These are phyloP conservation scores for Spathaspora passalidarum DNA, from an alignment of 805 yeast genomes.

Conservation along the genomic window DNA sequence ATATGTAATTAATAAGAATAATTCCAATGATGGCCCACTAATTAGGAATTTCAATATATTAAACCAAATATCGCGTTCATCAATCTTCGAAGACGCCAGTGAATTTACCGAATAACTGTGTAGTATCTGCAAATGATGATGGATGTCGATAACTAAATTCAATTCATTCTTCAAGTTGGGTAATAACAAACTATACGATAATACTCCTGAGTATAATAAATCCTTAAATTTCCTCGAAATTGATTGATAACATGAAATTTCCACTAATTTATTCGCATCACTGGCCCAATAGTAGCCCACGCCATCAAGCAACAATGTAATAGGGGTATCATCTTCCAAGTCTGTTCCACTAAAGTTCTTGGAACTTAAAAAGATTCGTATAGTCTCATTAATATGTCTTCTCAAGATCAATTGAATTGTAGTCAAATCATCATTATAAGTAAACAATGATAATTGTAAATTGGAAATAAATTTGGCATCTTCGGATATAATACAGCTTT, in stretches of 20 bases:
- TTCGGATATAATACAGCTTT: slow-evolving; percentile 40
- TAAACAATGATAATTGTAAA: slow-evolving; percentile 40
- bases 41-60: slow-evolving; percentile 40
- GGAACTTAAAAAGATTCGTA: slow-evolving; percentile 35
- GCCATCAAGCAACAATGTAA: slow-evolving; percentile 35
- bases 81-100: slow-evolving; percentile 19
- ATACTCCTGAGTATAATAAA: slow-evolving; percentile 27
- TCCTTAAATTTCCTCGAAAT: slow-evolving; percentile 34
- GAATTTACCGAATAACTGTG: slow-evolving; percentile 16
- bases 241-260: slow-evolving; percentile 40
- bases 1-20: slow-evolving; percentile 37
- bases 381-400: slow-evolving; percentile 43
- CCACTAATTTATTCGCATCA: slow-evolving; percentile 38
- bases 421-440: slow-evolving; percentile 45
- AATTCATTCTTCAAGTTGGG: slow-evolving; percentile 39
- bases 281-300: slow-evolving; percentile 43
- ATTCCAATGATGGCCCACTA: slow-evolving; percentile 39
- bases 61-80: slow-evolving; percentile 40
- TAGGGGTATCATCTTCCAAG: slow-evolving; percentile 11
- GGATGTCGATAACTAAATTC: slow-evolving; percentile 41
- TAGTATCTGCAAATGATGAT: slow-evolving; percentile 38
- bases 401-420: slow-evolving; percentile 42
- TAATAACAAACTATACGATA: slow-evolving; percentile 30
- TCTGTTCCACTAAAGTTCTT: slow-evolving; percentile 29
- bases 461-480: slow-evolving; percentile 44